These are phyloP conservation scores for Rubroboletus pulcherrimus DNA, from an alignment of 768 basidiomycete genomes.

Conservation along the genomic window DNA sequence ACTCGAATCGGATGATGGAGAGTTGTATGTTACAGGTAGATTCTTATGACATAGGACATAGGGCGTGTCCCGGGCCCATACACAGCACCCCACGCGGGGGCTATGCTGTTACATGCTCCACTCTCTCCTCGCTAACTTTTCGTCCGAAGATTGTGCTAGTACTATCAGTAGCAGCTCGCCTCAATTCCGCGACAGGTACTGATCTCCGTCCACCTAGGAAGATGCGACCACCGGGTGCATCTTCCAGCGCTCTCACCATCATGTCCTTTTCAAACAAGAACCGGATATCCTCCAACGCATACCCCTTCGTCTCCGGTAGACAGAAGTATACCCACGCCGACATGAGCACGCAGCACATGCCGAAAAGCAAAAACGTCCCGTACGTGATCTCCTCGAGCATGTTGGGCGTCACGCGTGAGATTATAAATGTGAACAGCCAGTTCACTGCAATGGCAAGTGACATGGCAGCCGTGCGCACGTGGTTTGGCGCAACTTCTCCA, in stretches of 20 bases:
- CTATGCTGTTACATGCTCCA: background rate
- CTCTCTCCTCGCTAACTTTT: background rate
- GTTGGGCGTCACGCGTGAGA: conserved; percentile 37
- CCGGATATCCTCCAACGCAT: conserved; percentile 38
- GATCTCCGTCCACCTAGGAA: conserved; percentile 29
- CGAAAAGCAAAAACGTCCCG: conserved; percentile 34
- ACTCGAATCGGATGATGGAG: too few species aligned
- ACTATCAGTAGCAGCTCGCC: background rate
- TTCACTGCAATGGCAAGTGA: conserved; percentile 31
- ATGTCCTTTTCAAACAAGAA: conserved; percentile 35
- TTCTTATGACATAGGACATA: too few species aligned
- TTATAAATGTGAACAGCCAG: conserved; percentile 37
- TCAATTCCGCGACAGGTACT: conserved; percentile 27
- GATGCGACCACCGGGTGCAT: conserved; percentile 32
- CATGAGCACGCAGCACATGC: conserved; percentile 32
- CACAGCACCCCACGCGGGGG: too few species aligned
- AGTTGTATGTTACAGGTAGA: too few species aligned
- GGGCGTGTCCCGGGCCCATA: too few species aligned
- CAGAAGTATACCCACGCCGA: conserved; percentile 35
- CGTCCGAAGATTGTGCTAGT: background rate
- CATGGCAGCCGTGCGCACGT: conserved; percentile 34
- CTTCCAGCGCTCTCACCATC: conserved; percentile 31
- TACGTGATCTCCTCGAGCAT: conserved; percentile 32
- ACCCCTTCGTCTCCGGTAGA: conserved; percentile 40
- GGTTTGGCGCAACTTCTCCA: conserved; percentile 37